Conservation (phyloP, 495 filamentous ascomycete species). For the Penicillium pancosmium region DNA sequence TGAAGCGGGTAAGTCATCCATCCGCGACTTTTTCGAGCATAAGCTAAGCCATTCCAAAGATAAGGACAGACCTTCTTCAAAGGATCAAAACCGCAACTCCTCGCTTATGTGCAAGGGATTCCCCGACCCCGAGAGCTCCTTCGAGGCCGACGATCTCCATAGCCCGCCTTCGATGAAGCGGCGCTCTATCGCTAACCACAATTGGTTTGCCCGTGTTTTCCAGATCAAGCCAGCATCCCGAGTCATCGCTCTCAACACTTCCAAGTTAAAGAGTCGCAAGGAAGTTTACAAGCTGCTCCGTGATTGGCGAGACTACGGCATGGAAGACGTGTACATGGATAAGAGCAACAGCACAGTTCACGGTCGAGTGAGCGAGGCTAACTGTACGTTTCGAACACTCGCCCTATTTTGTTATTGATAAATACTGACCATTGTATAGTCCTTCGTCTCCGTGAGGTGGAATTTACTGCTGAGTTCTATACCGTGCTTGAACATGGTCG, state of each 20-base stretch:
- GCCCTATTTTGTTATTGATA: neutral
- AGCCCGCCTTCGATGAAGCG: constrained; percentile 22
- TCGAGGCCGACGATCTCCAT: constrained; percentile 16
- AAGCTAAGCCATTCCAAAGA: constrained; percentile 10
- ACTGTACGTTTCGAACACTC: constrained; percentile 62
- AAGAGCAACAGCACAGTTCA: constrained; percentile 72
- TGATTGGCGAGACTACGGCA: constrained; percentile 79
- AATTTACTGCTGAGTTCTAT: constrained; percentile 82
- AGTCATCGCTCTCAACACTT: constrained; percentile 71
- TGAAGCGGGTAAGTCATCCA: constrained; percentile 26
- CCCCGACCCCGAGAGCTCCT: constrained; percentile 20
- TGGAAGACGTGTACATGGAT: constrained; percentile 74
- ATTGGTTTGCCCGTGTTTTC: constrained; percentile 86
- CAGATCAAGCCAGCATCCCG: constrained; percentile 80
- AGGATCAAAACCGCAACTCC: constrained; percentile 14
- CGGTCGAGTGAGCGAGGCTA: constrained; percentile 70
- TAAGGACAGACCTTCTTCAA: neutral
- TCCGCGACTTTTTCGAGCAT: neutral
- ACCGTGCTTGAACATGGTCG: constrained; percentile 78
- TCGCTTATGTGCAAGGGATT: constrained; percentile 20
- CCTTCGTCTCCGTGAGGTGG: constrained; percentile 73
- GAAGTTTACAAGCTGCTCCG: constrained; percentile 73
- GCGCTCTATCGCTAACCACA: constrained; percentile 48
- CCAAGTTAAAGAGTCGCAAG: constrained; percentile 68
- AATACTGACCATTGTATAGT: constrained; percentile 48